Evolutionary conservation across 306 rosid genomes (phyloP).

Genomic region (Crotalaria pallida): DNA sequence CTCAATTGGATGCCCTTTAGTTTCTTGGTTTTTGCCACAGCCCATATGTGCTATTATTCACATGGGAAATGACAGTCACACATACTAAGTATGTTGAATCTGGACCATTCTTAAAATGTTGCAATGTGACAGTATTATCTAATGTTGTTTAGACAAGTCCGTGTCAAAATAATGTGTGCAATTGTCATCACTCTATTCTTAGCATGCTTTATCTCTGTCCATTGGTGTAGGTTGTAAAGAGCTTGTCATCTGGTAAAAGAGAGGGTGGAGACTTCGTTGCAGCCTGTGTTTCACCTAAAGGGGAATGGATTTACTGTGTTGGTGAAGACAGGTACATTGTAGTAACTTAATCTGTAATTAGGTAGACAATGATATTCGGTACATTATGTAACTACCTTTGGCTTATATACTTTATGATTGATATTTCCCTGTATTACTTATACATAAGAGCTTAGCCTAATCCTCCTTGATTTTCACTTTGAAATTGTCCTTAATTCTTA

Average conservation of each 20-base stretch:
- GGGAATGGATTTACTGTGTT: conserved; percentile 99
- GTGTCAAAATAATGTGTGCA: neutral
- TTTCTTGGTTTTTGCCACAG: neutral
- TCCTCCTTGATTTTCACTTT: neutral
- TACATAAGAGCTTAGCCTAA: neutral
- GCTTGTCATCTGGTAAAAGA: conserved; percentile 98
- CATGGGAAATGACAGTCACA: neutral
- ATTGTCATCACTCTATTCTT: conserved; percentile 2
- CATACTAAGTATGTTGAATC: neutral
- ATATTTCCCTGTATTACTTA: neutral
- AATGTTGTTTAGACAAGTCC: neutral
- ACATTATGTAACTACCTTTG: neutral
- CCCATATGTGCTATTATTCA: neutral
- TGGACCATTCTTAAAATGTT: neutral
- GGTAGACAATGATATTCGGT: neutral
- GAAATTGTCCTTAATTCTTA: conserved; percentile 13
- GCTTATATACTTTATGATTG: neutral
- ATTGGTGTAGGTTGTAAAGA: conserved; percentile 78
- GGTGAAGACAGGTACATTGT: conserved; percentile 83
- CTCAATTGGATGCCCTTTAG: neutral
- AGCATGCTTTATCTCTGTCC: neutral
- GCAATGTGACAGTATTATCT: neutral
- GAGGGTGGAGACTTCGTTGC: conserved; percentile 98
- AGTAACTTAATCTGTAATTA: neutral
- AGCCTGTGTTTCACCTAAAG: conserved; percentile 93